Base-by-base conservation (phyloP, 768 basidiomycete species). In the Russula sp. region DNA sequence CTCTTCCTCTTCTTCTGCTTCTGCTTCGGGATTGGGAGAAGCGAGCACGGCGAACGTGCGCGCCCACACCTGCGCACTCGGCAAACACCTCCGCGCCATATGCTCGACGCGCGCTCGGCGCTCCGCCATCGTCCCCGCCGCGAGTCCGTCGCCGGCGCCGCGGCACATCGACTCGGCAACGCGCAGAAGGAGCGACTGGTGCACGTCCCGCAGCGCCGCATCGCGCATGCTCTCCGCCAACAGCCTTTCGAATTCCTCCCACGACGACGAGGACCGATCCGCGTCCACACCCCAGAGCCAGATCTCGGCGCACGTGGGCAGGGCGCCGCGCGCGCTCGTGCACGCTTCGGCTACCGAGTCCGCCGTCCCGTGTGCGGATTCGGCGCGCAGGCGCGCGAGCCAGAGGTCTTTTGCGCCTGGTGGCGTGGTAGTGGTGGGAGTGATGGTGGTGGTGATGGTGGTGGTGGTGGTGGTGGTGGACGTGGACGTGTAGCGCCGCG, bases 211-310 rank as follows among this genome's bases (percentile, higher is more conserved):
- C 35, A 59, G 37, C 34, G 58, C 62, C 7, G 62, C 65, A 8
- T 66, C 59, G 11, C 55, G 9, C 62, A 68, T 60, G 48, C 65
- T 68, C 34, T 66, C 67, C 34, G 57, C 59, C 31, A 66, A 3
- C 10, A 68, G 13, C 6, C 32, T 39, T 34, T 62, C 66, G 37
- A 65, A 22, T 27, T 40, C 57, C 45, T 47, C 59, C 62, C 63
- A 59, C 40, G 67, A 32, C 1, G 22, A 9, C 6, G 59, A 59
- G 2, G 27, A 52, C 65, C 45, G 39, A 20, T 72, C 73, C 20
- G 84, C 64, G 53, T 84, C 22, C 22, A 27, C 22, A 27, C 22
- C 82, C 84, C 84, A 85, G 50, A 77, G 69, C 85, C 85, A 85
- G 44, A 86, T 72, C 50, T 73, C 72, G 65, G 75, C 70, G 44